Percentiles rank a stretch among this genome's conserved stretches.
Conservation (phyloP, 305 asterid species). For the Nicotiana rustica region DNA sequence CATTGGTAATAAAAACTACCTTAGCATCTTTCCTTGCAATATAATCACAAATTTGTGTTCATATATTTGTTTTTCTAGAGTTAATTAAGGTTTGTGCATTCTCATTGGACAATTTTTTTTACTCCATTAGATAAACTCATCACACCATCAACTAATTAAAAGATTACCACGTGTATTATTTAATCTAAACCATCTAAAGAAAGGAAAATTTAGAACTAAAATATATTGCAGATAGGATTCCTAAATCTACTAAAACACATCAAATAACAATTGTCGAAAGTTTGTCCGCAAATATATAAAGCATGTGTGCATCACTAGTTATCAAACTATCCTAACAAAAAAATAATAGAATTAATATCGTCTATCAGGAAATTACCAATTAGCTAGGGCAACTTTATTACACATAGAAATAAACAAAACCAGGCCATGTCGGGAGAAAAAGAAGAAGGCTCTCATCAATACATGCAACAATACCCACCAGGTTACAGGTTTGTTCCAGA, state of each 20-base stretch:
- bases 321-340: not conserved
- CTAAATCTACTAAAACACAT: slow-evolving; percentile 12
- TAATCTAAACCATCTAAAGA: not conserved
- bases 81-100: too few relatives aligned
- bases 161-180: not conserved
- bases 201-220: not conserved
- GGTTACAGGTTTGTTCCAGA: slow-evolving; percentile 32
- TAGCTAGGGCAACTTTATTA: not conserved
- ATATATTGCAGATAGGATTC: not conserved
- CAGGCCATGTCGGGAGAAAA: not conserved
- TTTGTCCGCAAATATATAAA: not conserved
- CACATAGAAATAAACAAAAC: not conserved
- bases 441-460: not conserved
- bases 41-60: not conserved
- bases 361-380: too few relatives aligned
- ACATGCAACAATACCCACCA: not conserved
- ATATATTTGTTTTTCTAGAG: too few relatives aligned
- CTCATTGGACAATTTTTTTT: too few relatives aligned
- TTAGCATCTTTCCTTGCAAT: not conserved
- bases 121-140: too few relatives aligned
- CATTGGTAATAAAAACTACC: not conserved
- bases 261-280: not conserved
- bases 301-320: too few relatives aligned
- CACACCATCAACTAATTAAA: not conserved
- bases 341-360: not conserved